Evolutionary conservation across 1,139 yeast species (phyloP).

Genomic region (Blastobotrys serpentis): DNA sequence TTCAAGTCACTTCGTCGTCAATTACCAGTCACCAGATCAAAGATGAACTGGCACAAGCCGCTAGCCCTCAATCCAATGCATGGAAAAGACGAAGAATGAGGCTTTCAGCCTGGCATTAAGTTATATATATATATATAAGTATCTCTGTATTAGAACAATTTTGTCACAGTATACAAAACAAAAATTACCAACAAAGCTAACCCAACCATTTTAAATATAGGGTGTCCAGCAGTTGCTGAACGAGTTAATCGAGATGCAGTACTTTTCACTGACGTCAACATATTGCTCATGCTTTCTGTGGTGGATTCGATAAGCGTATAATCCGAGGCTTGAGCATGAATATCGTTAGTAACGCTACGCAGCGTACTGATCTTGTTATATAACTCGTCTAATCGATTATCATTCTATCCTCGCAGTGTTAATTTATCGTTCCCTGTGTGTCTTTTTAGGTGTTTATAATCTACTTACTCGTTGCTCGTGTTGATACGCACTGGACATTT

Average conservation of each 20-base stretch:
- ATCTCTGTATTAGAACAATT: conserved; percentile 43
- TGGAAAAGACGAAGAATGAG: conserved; percentile 1
- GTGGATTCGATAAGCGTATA: conserved; percentile 51
- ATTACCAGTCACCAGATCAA: conserved; percentile 86
- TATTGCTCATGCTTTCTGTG: conserved; percentile 52
- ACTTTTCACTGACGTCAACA: conserved; percentile 59
- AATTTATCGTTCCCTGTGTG: too few relatives aligned
- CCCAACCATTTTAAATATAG: conserved; percentile 56
- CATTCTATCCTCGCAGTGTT: conserved; percentile 51
- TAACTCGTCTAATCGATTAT: conserved; percentile 55
- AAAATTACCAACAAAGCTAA: conserved; percentile 61
- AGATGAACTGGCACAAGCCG: conserved; percentile 93
- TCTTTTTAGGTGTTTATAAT: too few relatives aligned
- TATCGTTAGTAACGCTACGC: conserved; percentile 61
- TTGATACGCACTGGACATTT: conserved; percentile 31
- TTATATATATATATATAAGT: not conserved
- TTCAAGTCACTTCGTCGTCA: conserved; percentile 87
- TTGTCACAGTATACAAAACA: conserved; percentile 64
- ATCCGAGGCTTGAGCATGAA: conserved; percentile 61
- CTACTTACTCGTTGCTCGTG: conserved; percentile 31
- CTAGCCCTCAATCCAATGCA: conserved; percentile 38
- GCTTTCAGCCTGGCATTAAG: too few relatives aligned
- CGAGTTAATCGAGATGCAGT: conserved; percentile 68
- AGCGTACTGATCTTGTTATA: conserved; percentile 62
- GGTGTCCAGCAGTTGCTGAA: conserved; percentile 56